These are phyloP conservation scores for Acacia crassicarpa DNA, from an alignment of 306 rosid genomes.

Conservation along the genomic window DNA sequence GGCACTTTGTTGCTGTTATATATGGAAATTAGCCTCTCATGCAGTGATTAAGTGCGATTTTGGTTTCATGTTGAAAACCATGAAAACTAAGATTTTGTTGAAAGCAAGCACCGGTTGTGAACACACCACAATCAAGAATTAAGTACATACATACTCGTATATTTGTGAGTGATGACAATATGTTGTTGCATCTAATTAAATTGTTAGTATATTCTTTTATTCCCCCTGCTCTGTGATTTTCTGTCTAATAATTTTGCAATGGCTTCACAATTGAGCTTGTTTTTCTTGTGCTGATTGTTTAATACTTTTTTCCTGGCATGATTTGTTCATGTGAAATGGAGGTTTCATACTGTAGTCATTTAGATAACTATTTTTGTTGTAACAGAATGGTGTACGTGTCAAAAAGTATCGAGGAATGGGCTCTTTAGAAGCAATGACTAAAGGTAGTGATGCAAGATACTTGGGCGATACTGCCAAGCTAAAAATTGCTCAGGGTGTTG, in stretches of 20 bases:
- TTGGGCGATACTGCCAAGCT: slow-evolving; percentile 83
- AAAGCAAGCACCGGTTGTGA: neutral
- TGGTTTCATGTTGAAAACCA: neutral
- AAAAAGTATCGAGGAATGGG: slow-evolving; percentile 97
- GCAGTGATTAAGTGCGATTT: neutral
- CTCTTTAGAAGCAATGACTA: slow-evolving; percentile 95
- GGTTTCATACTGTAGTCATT: slow-evolving; percentile 9
- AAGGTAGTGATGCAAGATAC: slow-evolving; percentile 91
- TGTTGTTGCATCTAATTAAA: neutral
- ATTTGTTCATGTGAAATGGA: slow-evolving; percentile 5
- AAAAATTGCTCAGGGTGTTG: slow-evolving; percentile 95
- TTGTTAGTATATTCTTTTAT: neutral
- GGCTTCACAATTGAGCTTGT: neutral
- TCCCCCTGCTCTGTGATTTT: neutral
- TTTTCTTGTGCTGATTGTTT: slow-evolving; percentile 12
- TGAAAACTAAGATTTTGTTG: neutral
- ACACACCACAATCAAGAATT: neutral
- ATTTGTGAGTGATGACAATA: neutral
- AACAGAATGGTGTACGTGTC: slow-evolving; percentile 72
- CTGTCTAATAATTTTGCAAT: neutral
- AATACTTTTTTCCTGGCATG: neutral
- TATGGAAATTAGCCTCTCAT: neutral
- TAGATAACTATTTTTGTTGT: slow-evolving; percentile 25
- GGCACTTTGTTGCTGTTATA: neutral
- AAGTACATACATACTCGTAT: neutral